phyloP scores from a whole-genome alignment of 2,329 filamentous ascomycete genomes.

The Claviceps pusilla region DNA sequence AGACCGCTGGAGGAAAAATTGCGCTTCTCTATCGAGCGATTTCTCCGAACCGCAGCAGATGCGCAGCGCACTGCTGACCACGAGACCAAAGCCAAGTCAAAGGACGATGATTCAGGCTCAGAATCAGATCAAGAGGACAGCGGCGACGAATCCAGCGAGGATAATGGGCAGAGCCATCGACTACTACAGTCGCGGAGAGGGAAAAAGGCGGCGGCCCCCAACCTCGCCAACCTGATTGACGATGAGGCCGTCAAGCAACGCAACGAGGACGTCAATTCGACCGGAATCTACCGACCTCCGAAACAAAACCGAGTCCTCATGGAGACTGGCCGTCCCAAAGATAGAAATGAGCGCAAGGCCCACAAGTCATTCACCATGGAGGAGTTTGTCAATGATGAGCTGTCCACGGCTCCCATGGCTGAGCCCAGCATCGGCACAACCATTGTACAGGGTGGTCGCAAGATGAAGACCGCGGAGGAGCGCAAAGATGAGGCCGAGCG shows the following conservation, averaged over 20 bases:
- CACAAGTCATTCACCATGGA: slow-evolving; percentile 74
- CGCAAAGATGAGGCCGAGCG: slow-evolving; percentile 65
- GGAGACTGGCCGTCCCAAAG: slow-evolving; percentile 49
- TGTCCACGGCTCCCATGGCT: slow-evolving; percentile 66
- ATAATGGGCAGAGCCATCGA: background rate
- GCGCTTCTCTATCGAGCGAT: slow-evolving; percentile 92
- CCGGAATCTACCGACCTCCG: slow-evolving; percentile 77
- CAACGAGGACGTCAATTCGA: slow-evolving; percentile 22
- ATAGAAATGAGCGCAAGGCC: slow-evolving; percentile 45
- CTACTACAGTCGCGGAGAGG: slow-evolving; percentile 6
- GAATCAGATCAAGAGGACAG: slow-evolving; percentile 20
- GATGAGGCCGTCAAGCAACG: slow-evolving; percentile 16
- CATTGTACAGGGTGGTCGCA: slow-evolving; percentile 63
- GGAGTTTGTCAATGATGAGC: slow-evolving; percentile 76
- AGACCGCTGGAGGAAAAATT: slow-evolving; percentile 78
- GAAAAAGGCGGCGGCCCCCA: slow-evolving; percentile 17
- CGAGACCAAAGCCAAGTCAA: slow-evolving; percentile 13
- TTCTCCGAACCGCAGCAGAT: slow-evolving; percentile 74
- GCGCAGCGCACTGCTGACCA: slow-evolving; percentile 31
- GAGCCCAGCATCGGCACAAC: slow-evolving; percentile 87
- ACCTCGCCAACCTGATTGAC: slow-evolving; percentile 18
- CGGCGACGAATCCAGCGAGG: slow-evolving; percentile 14
- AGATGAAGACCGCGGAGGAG: slow-evolving; percentile 62
- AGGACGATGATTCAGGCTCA: slow-evolving; percentile 7
- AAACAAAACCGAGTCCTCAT: slow-evolving; percentile 77